Base-by-base conservation (phyloP, 1,139 yeast genomes). In the Kodamaea anthophila region DNA sequence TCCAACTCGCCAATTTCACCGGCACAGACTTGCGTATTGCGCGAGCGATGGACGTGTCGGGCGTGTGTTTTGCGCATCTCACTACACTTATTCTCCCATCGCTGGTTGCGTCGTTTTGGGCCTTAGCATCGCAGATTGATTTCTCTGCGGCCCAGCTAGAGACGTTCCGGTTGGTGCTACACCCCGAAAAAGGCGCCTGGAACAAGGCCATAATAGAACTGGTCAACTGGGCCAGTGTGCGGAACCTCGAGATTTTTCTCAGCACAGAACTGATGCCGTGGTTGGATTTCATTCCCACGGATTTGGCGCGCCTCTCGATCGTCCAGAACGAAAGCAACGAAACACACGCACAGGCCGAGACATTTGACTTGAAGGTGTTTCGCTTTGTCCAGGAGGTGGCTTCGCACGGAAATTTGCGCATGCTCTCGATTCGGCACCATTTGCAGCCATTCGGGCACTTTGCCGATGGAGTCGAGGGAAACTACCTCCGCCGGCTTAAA, bases 401-500 rank as follows among this genome's bases (percentile, higher is more conserved):
- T 1, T 42, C 46, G 2, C 39, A 20, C 13, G 14, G 21, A 4
- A 16, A 13, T 9, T 28, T 75, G 24, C 49, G 46, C 15, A 58
- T 51, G 26, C 46, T 79, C 10, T 55, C 70, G 4, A 57, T 79
- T 9, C 55, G 65, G 19, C 85, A 78, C 46, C 56, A 55, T 19
- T 66, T 76, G 50, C 49, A 36, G 1, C 51, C 48, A 1, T 35
- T 24, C 15, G 33, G 35, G 8, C 26, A 29, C 10, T 58, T 59
- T 21, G 33, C 24, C 7, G 83, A 79, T 49, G 84, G 84, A 3
- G 68, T 76, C 28, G 88, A 81, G 44, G 93, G 93, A 0, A 81
- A 81, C 42, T 80, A 75, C 40, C 48, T 70, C 9, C 65, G 86
- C 36, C 61, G 86, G 41, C 56, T 72, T 30, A 63, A 60, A 13